These are phyloP conservation scores for Melianthus villosus DNA, from an alignment of 441 rosid species.

Conservation along the genomic window DNA sequence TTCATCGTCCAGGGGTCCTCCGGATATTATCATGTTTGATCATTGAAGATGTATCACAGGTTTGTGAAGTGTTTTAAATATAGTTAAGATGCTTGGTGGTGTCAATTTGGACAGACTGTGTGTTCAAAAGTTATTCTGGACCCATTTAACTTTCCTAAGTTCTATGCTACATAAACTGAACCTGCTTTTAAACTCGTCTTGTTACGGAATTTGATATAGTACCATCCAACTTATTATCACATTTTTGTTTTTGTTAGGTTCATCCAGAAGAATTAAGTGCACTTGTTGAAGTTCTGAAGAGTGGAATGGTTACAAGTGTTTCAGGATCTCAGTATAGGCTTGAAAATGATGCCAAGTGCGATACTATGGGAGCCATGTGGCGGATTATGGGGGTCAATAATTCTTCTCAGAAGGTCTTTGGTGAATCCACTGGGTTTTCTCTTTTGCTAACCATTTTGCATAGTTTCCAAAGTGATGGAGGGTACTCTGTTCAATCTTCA, in stretches of 20 bases:
- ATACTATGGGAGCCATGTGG: constrained; percentile 95
- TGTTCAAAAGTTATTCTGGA: too few species aligned
- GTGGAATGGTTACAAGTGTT: constrained; percentile 93
- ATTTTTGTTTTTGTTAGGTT: constrained; percentile 32
- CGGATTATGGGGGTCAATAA: constrained; percentile 78
- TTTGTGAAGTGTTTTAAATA: constrained; percentile 17
- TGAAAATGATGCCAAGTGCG: constrained; percentile 88
- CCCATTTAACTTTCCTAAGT: too few species aligned
- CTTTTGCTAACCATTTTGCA: constrained; percentile 90
- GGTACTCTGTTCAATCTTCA: constrained; percentile 39
- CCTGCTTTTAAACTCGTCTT: background rate
- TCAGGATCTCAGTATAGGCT: constrained; percentile 87
- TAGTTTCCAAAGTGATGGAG: constrained; percentile 69
- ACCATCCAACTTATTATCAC: constrained; percentile 4
- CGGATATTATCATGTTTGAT: constrained; percentile 87
- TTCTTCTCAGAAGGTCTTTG: constrained; percentile 83
- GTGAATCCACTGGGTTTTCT: constrained; percentile 97
- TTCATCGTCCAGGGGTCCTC: constrained; percentile 91
- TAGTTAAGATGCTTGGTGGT: constrained; percentile 4
- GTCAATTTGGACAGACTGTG: constrained; percentile 6
- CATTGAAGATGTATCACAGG: constrained; percentile 83
- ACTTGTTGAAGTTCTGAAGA: constrained; percentile 88
- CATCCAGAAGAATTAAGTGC: constrained; percentile 89
- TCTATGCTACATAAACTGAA: background rate
- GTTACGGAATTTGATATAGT: constrained; percentile 1